These are phyloP conservation scores for Friedmanniomyces simplex DNA, from an alignment of 495 filamentous ascomycete species.

Conservation along the genomic window DNA sequence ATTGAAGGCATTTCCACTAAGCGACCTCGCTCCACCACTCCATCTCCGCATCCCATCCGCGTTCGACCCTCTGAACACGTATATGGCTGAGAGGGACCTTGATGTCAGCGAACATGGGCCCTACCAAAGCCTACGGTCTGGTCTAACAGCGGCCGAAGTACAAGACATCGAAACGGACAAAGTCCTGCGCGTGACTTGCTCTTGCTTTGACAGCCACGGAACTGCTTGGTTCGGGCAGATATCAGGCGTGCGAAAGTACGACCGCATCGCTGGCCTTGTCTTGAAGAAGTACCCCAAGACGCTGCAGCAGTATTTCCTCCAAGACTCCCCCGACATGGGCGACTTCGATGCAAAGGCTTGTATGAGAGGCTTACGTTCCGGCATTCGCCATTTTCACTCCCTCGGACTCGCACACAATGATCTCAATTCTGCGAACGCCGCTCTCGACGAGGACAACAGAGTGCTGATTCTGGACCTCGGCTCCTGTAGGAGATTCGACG, in stretches of 20 bases:
- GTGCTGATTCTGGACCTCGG: conserved; percentile 20
- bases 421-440: conserved; percentile 17
- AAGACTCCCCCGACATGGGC: neutral
- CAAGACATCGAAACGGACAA: neutral
- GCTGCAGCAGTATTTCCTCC: conserved; percentile 6
- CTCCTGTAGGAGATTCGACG: conserved; percentile 18
- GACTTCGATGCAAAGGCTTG: conserved; percentile 10
- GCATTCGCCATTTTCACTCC: conserved; percentile 20
- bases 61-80: too few relatives aligned
- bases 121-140: neutral
- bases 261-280: conserved; percentile 14
- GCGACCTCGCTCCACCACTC: too few relatives aligned
- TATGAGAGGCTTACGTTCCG: conserved; percentile 8
- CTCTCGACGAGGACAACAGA: conserved; percentile 10
- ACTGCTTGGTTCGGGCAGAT: neutral
- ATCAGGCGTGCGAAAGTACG: neutral
- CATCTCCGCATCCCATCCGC: too few relatives aligned
- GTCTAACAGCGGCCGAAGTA: neutral
- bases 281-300: conserved; percentile 12
- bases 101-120: neutral
- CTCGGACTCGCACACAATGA: conserved; percentile 25
- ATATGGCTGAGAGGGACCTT: too few relatives aligned
- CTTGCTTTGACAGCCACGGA: neutral
- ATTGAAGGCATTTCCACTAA: too few relatives aligned
- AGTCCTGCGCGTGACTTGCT: neutral